These are phyloP conservation scores for Solanum pennellii DNA, from an alignment of 257 asterid species.

Conservation along the genomic window DNA sequence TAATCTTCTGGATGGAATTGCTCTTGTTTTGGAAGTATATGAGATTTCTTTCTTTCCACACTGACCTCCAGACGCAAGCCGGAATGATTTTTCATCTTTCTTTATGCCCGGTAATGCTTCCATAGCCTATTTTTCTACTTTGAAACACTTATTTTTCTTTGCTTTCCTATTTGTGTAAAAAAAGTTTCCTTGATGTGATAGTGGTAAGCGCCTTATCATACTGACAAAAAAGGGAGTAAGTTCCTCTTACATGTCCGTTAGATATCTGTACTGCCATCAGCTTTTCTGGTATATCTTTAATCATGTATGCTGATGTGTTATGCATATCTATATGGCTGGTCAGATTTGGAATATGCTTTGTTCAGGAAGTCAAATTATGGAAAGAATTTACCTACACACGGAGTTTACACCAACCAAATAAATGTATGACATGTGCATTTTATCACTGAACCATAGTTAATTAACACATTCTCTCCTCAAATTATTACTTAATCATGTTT, in stretches of 20 bases:
- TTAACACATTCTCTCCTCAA: background rate
- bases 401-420: background rate
- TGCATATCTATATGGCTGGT: slow-evolving; percentile 1
- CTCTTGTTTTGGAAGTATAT: too few relatives aligned
- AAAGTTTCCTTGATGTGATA: background rate
- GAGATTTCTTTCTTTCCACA: too few relatives aligned
- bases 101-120: too few relatives aligned
- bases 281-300: background rate
- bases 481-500: background rate
- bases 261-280: background rate
- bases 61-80: too few relatives aligned
- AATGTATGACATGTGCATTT: background rate
- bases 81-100: too few relatives aligned
- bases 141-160: background rate
- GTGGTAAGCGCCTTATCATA: background rate
- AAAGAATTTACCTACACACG: background rate
- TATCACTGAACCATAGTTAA: background rate
- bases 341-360: background rate
- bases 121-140: background rate
- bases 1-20: too few relatives aligned
- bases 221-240: background rate
- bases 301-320: background rate
- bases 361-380: background rate
- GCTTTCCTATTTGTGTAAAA: background rate
- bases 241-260: background rate